phyloP scores from a whole-genome alignment of 176 grass and related monocot genomes.

The Pharus latifolius region DNA sequence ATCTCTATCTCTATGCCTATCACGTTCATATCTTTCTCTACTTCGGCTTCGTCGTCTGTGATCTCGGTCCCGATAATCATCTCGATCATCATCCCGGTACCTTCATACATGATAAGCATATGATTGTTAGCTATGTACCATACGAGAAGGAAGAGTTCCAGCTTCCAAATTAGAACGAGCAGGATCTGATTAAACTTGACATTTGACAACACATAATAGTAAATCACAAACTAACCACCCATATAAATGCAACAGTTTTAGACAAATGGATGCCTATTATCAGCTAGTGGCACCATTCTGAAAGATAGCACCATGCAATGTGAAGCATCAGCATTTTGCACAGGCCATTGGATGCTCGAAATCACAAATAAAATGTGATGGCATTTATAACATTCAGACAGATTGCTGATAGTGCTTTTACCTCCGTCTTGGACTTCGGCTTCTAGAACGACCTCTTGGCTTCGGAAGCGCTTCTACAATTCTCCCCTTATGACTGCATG shows the following conservation, averaged over 20 bases:
- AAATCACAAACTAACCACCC: background rate
- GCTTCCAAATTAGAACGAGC: background rate
- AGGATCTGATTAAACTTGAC: background rate
- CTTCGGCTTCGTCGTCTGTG: constrained; percentile 29
- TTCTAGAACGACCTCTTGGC: constrained; percentile 49
- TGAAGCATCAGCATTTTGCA: background rate
- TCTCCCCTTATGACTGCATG: constrained; percentile 51
- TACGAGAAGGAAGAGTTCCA: background rate
- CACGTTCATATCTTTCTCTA: constrained; percentile 20
- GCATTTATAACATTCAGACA: background rate
- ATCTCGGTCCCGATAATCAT: constrained; percentile 43
- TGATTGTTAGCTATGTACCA: background rate
- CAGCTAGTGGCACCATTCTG: background rate
- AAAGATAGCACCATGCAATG: background rate
- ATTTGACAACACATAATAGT: too few species aligned
- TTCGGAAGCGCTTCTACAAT: constrained; percentile 43
- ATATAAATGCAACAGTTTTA: background rate
- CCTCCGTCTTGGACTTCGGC: constrained; percentile 55
- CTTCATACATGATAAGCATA: constrained; percentile 1
- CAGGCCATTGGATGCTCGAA: background rate
- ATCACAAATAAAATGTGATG: background rate
- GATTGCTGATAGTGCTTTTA: background rate
- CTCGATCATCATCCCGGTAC: constrained; percentile 19
- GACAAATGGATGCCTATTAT: background rate
- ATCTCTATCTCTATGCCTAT: constrained; percentile 26